A percentile compares a stretch with the other conserved stretches of the same genome.
These are phyloP conservation scores for Syzygium aqueum DNA, from an alignment of 345 rosid species.

Conservation along the genomic window DNA sequence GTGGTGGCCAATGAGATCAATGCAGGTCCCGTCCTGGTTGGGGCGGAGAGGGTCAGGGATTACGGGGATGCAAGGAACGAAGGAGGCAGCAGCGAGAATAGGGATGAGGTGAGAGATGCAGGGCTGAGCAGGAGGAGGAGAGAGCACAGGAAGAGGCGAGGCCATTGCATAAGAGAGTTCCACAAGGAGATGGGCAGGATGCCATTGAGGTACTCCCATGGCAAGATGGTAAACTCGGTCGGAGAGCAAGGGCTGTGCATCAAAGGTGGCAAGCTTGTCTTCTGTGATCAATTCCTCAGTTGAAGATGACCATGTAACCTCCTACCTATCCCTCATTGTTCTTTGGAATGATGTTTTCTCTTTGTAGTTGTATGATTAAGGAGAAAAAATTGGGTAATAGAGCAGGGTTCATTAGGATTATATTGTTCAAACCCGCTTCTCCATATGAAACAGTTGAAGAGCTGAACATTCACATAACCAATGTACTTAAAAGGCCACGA, in stretches of 20 bases:
- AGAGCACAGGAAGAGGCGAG: constrained; percentile 14
- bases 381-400: neutral
- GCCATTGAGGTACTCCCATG: constrained; percentile 12
- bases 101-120: constrained; percentile 5
- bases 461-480: neutral
- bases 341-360: neutral
- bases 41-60: constrained; percentile 13
- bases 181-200: constrained; percentile 9
- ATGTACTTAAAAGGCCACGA: neutral
- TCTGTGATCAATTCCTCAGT: constrained; percentile 1
- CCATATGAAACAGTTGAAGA: neutral
- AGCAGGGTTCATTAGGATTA: neutral
- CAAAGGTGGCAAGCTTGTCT: constrained; percentile 10
- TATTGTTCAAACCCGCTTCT: neutral
- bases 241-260: constrained; percentile 10
- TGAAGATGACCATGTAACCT: neutral
- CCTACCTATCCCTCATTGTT: neutral
- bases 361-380: neutral
- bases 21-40: constrained; percentile 9
- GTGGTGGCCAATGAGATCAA: constrained; percentile 8
- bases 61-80: constrained; percentile 12
- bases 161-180: constrained; percentile 8
- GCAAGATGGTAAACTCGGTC: constrained; percentile 6
- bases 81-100: neutral
- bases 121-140: constrained; percentile 9